phyloP scores from a whole-genome alignment of 345 rosid genomes.

The Euphorbia tirucalli region DNA sequence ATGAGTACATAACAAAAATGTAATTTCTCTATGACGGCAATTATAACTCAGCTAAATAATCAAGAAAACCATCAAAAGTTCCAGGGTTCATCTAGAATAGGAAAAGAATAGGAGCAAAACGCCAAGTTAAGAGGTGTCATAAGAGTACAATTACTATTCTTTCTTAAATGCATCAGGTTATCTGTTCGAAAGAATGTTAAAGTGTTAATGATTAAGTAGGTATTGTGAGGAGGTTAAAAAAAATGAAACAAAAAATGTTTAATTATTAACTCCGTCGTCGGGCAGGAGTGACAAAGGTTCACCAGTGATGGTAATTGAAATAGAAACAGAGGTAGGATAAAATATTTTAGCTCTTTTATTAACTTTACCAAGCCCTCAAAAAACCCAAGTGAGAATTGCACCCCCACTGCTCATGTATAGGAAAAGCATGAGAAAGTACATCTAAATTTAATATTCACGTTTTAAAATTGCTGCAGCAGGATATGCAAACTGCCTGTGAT shows the following conservation, averaged over 20 bases:
- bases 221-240: background rate
- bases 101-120: background rate
- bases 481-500: background rate
- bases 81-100: background rate
- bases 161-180: background rate
- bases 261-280: background rate
- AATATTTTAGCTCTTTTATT: background rate
- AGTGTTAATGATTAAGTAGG: background rate
- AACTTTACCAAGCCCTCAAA: background rate
- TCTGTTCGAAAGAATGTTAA: background rate
- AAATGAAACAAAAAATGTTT: constrained; percentile 1
- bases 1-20: background rate
- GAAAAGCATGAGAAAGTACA: background rate
- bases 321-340: background rate
- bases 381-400: background rate
- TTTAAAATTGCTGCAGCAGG: constrained; percentile 2
- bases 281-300: background rate
- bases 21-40: background rate
- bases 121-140: background rate
- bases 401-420: too few relatives aligned
- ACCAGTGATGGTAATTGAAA: background rate
- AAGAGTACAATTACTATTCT: background rate
- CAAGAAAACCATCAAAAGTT: background rate
- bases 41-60: background rate
- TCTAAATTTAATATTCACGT: background rate